These are phyloP conservation scores for Apiospora marii DNA, from an alignment of 2,329 filamentous ascomycete genomes.

Conservation along the genomic window DNA sequence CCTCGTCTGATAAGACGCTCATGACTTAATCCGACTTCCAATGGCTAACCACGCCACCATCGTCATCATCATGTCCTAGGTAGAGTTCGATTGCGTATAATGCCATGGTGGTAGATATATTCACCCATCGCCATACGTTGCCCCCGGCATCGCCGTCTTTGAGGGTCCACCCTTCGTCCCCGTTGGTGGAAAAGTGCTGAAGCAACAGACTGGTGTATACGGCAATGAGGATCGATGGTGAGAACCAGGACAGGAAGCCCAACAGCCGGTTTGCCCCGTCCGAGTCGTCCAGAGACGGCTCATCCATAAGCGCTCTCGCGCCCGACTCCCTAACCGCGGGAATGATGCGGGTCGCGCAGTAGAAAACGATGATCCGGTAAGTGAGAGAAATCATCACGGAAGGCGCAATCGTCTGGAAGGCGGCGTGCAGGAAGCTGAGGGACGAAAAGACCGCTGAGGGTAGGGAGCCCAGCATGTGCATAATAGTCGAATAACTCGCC, in stretches of 20 bases:
- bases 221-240: conserved; percentile 90
- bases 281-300: conserved; percentile 84
- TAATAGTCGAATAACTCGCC: conserved; percentile 93
- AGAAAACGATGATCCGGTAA: conserved; percentile 94
- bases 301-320: conserved; percentile 81
- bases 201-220: conserved; percentile 96
- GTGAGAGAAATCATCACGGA: conserved; percentile 94
- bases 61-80: conserved; percentile 82
- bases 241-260: conserved; percentile 90
- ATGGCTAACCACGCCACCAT: conserved; percentile 71
- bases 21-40: conserved; percentile 89
- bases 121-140: conserved; percentile 93
- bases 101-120: conserved; percentile 86
- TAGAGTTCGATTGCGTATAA: conserved; percentile 92
- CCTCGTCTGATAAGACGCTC: background rate
- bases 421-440: conserved; percentile 86
- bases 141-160: conserved; percentile 84
- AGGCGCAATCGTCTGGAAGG: conserved; percentile 93
- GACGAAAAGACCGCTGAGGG: conserved; percentile 84
- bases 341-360: conserved; percentile 94
- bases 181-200: conserved; percentile 90
- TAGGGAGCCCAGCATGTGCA: conserved; percentile 84
- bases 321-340: conserved; percentile 90
- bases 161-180: conserved; percentile 80
- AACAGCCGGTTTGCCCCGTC: conserved; percentile 83